A percentile compares a stretch with the other conserved stretches of the same genome.
Evolutionary conservation across 2,329 filamentous ascomycete genomes (phyloP).

Genomic region (Alternaria longipes): DNA sequence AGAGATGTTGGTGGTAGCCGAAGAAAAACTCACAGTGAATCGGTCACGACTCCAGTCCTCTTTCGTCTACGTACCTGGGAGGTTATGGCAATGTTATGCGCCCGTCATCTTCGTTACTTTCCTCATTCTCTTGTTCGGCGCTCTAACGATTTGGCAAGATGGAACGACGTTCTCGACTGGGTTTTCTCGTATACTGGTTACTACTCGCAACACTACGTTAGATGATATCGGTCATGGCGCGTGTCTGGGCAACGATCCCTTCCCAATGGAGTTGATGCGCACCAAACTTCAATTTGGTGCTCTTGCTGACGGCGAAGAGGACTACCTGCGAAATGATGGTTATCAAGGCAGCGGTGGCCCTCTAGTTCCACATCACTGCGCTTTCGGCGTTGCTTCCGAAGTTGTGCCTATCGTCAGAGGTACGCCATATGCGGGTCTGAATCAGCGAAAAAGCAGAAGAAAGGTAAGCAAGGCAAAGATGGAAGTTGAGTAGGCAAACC

Average conservation of each 20-base stretch:
- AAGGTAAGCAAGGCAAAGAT: neutral
- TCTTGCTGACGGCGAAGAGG: slow-evolving; percentile 40
- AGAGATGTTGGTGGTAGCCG: slow-evolving; percentile 38
- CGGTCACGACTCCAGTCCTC: slow-evolving; percentile 38
- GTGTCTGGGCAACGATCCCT: slow-evolving; percentile 53
- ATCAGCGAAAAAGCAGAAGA: neutral
- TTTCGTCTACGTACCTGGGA: slow-evolving; percentile 42
- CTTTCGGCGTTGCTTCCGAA: slow-evolving; percentile 45
- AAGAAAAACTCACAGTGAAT: slow-evolving; percentile 27
- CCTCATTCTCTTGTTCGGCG: slow-evolving; percentile 39
- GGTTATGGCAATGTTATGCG: slow-evolving; percentile 48
- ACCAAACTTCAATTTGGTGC: slow-evolving; percentile 52
- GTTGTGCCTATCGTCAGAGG: slow-evolving; percentile 32
- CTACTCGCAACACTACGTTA: slow-evolving; percentile 46
- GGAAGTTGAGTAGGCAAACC: neutral
- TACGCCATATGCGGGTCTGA: slow-evolving; percentile 35
- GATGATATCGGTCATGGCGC: slow-evolving; percentile 53
- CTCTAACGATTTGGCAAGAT: slow-evolving; percentile 44
- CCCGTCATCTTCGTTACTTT: slow-evolving; percentile 45
- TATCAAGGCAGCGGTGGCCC: slow-evolving; percentile 27
- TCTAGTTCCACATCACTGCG: slow-evolving; percentile 36
- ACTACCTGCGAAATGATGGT: slow-evolving; percentile 32
- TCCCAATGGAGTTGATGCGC: slow-evolving; percentile 50
- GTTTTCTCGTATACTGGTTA: slow-evolving; percentile 48
- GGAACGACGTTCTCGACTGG: slow-evolving; percentile 47